Percentiles rank a stretch among this genome's conserved stretches.
These are phyloP conservation scores for Blastobotrys serpentis DNA, from an alignment of 1,139 yeast genomes.

Conservation along the genomic window DNA sequence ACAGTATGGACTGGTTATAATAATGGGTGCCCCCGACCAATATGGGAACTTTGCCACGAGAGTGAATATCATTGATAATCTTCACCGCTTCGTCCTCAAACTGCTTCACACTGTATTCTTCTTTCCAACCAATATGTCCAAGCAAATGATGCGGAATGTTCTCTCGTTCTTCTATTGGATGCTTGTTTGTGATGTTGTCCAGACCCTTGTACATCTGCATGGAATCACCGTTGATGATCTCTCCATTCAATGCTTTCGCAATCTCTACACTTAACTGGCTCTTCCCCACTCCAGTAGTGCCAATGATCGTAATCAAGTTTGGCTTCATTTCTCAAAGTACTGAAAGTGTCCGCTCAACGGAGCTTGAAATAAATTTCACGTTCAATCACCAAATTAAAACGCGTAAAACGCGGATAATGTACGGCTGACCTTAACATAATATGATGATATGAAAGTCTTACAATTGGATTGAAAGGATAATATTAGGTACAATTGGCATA, in stretches of 20 bases:
- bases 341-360: neutral
- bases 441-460: no score
- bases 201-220: slow-evolving; percentile 85
- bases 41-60: slow-evolving; percentile 73
- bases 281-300: slow-evolving; percentile 98
- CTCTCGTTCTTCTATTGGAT: slow-evolving; percentile 72
- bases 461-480: no score
- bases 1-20: slow-evolving; percentile 74
- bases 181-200: slow-evolving; percentile 86
- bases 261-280: slow-evolving; percentile 82
- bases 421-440: no score
- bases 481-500: no score
- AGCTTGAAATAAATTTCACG: neutral
- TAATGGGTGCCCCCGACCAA: slow-evolving; percentile 96
- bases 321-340: slow-evolving; percentile 8
- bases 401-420: no score
- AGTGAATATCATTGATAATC: slow-evolving; percentile 62
- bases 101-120: slow-evolving; percentile 79
- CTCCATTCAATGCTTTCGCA: slow-evolving; percentile 78
- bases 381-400: no score
- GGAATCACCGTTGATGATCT: slow-evolving; percentile 91
- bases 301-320: slow-evolving; percentile 66
- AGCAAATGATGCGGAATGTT: slow-evolving; percentile 83
- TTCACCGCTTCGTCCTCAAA: slow-evolving; percentile 70
- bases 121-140: slow-evolving; percentile 77